Base-by-base conservation (phyloP, 352 stramenopile genomes). In the Globisporangium splendens region DNA sequence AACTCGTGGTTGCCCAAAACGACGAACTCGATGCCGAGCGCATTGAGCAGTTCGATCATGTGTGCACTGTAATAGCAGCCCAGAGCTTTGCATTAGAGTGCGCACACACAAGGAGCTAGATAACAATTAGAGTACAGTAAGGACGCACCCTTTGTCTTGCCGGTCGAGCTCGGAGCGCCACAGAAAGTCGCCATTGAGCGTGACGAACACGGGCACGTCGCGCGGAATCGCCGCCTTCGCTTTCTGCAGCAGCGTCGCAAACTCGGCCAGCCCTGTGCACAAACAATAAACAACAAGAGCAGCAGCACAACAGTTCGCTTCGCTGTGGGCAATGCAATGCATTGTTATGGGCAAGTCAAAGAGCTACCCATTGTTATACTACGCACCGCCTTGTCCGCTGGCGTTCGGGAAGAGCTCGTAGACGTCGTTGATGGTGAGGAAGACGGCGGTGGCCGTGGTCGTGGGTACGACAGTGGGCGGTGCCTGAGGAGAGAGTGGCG, bases 1-100 rank as follows among this genome's bases (percentile, higher is more conserved):
- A 91, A 89, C 57, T 91, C 82, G 64, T 91, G 81, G 63, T 91
- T 91, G 28, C 81, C 81, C 39, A 89, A 35, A 20, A 91, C 81
- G 50, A 88, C 78, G 42, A 75, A 79, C 14, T 88, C 77, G 28
- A 91, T 77, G 11, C 65, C 66, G 8, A 86, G 59, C 5, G 44
- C 46, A 24, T 83, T 81, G 35, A 91, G 55, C 39, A 89, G 31
- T 18, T 87, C 42, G 15, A 91, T 73, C 81, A 91, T 89, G 22
- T 74, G 17, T 39, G 68, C 67, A 38, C 80, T 90, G 44, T n/a
- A 55, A 14, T 20, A 15, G 49, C 12, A 31, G 20, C n/a, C n/a
- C 12, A 56, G 35, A 47, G 17, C 4, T 48, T n/a, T 56, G 35
- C 10, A 20, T n/a, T 53, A 39, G 8, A 15, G 8, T 31, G 24